Percentiles rank a stretch among this genome's conserved stretches.
Evolutionary conservation across 2,329 filamentous ascomycete species (phyloP).

Genomic region (Cladosporium oxysporum): DNA sequence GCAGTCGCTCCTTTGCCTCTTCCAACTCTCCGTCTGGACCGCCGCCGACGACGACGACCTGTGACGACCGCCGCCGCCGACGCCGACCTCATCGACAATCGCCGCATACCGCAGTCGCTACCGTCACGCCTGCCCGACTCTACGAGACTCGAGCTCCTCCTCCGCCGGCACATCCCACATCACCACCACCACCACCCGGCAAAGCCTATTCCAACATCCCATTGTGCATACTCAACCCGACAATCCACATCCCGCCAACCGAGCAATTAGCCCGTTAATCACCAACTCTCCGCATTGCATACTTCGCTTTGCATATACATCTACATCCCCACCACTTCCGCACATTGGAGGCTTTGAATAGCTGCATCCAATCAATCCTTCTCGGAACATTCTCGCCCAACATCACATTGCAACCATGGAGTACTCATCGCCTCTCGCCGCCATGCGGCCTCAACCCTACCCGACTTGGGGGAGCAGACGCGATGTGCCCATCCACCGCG

Average conservation of each 20-base stretch:
- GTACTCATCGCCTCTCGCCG: slow-evolving; percentile 88
- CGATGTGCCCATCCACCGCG: slow-evolving; percentile 56
- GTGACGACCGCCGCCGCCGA: background rate
- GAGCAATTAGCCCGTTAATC: background rate
- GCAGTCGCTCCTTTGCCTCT: background rate
- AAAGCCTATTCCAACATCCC: background rate
- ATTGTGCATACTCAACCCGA: background rate
- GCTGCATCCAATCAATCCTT: slow-evolving; percentile 12
- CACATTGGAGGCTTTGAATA: slow-evolving; percentile 21
- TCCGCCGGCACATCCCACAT: background rate
- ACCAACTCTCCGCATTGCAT: background rate
- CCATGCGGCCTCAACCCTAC: slow-evolving; percentile 75
- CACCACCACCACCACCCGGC: background rate
- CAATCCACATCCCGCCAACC: background rate
- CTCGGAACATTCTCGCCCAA: background rate
- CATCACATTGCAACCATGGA: slow-evolving; percentile 63
- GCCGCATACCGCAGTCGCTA: slow-evolving; percentile 12
- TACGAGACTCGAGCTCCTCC: background rate
- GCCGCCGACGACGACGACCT: background rate
- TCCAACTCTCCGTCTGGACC: slow-evolving; percentile 10
- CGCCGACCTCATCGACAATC: too few relatives aligned
- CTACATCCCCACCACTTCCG: background rate
- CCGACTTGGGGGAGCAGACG: slow-evolving; percentile 63
- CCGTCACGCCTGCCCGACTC: slow-evolving; percentile 2
- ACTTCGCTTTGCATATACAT: background rate